These are phyloP conservation scores for Arctium minus DNA, from an alignment of 129 eudicot species.

Conservation along the genomic window DNA sequence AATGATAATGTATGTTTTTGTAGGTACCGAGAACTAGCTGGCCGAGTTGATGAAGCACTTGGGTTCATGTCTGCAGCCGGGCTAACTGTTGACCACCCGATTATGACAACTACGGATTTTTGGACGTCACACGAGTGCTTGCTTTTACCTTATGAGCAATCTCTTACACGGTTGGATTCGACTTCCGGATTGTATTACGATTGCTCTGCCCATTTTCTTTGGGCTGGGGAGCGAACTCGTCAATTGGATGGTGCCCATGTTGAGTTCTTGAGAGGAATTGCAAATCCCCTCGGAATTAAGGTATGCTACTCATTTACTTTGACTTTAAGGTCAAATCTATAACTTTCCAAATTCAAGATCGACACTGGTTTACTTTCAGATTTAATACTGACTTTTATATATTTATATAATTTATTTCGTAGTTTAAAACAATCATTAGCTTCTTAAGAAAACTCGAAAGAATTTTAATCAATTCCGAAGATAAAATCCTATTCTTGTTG, in stretches of 20 bases:
- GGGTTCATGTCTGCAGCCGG: constrained; percentile 84
- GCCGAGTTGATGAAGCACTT: constrained; percentile 73
- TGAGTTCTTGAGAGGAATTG: constrained; percentile 68
- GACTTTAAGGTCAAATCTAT: no score
- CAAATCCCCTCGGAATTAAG: constrained; percentile 79
- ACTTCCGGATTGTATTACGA: constrained; percentile 67
- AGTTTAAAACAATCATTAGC: no score
- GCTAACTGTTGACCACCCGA: constrained; percentile 63
- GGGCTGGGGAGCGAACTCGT: constrained; percentile 79
- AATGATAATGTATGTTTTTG: not conserved
- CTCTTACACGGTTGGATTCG: constrained; percentile 66
- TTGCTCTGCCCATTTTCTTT: constrained; percentile 69
- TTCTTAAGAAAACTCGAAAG: no score
- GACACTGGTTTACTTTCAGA: no score
- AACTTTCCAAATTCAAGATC: no score
- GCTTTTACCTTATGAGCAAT: constrained; percentile 69
- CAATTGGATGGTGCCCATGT: constrained; percentile 80
- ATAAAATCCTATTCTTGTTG: no score
- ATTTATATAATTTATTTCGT: no score
- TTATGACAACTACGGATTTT: constrained; percentile 65
- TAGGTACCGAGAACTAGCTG: constrained; percentile 74
- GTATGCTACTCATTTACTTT: not conserved
- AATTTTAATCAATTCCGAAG: no score
- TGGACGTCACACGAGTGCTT: constrained; percentile 81
- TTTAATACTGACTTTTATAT: no score